A percentile compares a stretch with the other conserved stretches of the same genome.
Evolutionary conservation across 2,329 filamentous ascomycete genomes (phyloP).

Genomic region (Blumeriella jaapii): DNA sequence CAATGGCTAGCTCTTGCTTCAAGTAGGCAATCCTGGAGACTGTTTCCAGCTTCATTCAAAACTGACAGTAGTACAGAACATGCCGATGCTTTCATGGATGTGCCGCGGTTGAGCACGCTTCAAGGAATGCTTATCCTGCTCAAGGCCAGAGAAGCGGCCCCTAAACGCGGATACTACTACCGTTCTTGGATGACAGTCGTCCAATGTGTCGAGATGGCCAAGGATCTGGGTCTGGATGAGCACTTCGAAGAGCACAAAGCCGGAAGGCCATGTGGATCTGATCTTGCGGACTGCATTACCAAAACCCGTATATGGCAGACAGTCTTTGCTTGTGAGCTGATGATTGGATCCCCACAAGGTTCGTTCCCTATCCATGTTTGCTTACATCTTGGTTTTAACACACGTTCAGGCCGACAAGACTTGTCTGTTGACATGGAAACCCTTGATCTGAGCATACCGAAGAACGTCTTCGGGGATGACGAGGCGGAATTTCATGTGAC

Average conservation of each 20-base stretch:
- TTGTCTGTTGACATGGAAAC: constrained; percentile 63
- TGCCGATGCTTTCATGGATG: constrained; percentile 86
- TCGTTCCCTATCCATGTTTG: constrained; percentile 1
- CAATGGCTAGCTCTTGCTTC: constrained; percentile 89
- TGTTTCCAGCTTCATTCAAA: no score
- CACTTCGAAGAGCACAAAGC: constrained; percentile 70
- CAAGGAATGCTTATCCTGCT: constrained; percentile 80
- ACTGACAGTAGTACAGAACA: constrained; percentile 49
- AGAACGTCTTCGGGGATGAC: constrained; percentile 54
- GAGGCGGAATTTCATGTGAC: constrained; percentile 67
- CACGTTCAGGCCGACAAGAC: constrained; percentile 56
- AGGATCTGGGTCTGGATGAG: constrained; percentile 81
- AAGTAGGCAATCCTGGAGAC: no score
- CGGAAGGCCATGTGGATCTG: constrained; percentile 58
- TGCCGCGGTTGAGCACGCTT: constrained; percentile 79
- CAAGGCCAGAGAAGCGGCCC: constrained; percentile 84
- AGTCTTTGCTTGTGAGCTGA: constrained; percentile 74
- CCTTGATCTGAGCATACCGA: constrained; percentile 60
- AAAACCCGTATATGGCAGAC: constrained; percentile 87
- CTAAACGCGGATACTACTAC: constrained; percentile 91
- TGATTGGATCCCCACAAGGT: constrained; percentile 93
- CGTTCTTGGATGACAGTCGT: constrained; percentile 95
- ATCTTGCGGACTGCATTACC: constrained; percentile 63
- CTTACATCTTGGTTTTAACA: constrained; percentile 11
- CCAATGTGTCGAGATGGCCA: constrained; percentile 83